Evolutionary conservation across 2,329 filamentous ascomycete genomes (phyloP).

Genomic region (Nothophaeocryptopus gaeumannii): DNA sequence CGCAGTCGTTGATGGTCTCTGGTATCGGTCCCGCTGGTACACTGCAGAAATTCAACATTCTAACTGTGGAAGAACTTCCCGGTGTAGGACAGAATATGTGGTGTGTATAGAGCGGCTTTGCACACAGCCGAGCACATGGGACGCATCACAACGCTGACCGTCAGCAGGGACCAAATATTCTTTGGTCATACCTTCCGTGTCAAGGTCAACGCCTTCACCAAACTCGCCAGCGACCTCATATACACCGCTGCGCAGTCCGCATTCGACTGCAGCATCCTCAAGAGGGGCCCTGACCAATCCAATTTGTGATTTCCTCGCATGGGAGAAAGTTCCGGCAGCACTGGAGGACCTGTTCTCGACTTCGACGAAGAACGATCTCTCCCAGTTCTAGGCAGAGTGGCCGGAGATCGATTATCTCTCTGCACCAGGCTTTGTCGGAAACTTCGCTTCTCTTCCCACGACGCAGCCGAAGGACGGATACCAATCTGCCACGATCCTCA

Average conservation of each 20-base stretch:
- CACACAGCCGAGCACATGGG: too few relatives aligned
- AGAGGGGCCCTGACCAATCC: slow-evolving; percentile 18
- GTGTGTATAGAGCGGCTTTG: too few relatives aligned
- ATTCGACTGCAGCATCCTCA: slow-evolving; percentile 14
- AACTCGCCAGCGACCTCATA: slow-evolving; percentile 16
- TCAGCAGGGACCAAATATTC: slow-evolving; percentile 48
- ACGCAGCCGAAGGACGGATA: slow-evolving; percentile 29
- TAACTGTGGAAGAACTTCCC: slow-evolving; percentile 53
- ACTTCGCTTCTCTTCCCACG: slow-evolving; percentile 8
- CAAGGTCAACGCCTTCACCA: slow-evolving; percentile 23
- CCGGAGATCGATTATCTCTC: slow-evolving; percentile 24
- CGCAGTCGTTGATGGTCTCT: slow-evolving; percentile 62
- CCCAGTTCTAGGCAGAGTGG: slow-evolving; percentile 22
- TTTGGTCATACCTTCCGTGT: slow-evolving; percentile 35
- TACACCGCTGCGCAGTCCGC: slow-evolving; percentile 15
- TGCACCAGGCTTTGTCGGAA: slow-evolving; percentile 11
- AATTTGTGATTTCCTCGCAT: slow-evolving; percentile 20
- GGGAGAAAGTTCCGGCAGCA: slow-evolving; percentile 24
- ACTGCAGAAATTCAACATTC: slow-evolving; percentile 53
- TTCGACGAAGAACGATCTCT: slow-evolving; percentile 11
- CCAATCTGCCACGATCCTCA: slow-evolving; percentile 35
- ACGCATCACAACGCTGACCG: too few relatives aligned
- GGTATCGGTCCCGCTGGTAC: slow-evolving; percentile 56
- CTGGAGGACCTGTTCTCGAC: slow-evolving; percentile 10
- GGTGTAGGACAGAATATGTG: slow-evolving; percentile 64